These are phyloP conservation scores for Vigna trinervia DNA, from an alignment of 306 rosid species.

Conservation along the genomic window DNA sequence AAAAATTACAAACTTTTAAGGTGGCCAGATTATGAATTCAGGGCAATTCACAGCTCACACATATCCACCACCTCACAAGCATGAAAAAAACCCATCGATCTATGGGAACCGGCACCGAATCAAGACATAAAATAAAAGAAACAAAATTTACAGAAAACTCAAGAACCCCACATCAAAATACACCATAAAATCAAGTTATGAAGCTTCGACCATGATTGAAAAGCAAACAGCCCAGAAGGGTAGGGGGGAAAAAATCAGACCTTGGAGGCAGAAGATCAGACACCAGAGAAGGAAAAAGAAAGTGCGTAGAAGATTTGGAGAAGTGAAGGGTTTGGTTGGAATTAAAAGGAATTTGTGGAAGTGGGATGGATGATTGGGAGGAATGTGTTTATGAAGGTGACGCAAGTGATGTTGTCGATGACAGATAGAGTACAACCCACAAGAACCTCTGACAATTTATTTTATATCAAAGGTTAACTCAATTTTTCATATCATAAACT, in stretches of 20 bases:
- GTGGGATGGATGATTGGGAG: constrained; percentile 18
- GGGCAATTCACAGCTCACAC: not conserved
- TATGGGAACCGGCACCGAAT: not conserved
- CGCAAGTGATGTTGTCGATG: constrained; percentile 35
- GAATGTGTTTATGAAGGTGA: constrained; percentile 34
- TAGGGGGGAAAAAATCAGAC: constrained; percentile 33
- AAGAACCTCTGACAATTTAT: not conserved
- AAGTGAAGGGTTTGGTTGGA: not conserved
- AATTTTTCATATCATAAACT: not conserved
- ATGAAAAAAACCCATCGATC: constrained; percentile 31
- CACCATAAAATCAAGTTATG: not conserved
- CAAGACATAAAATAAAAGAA: not conserved
- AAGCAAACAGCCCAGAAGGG: constrained; percentile 28
- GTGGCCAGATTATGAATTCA: constrained; percentile 1
- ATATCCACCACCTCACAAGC: not conserved
- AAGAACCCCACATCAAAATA: constrained; percentile 32
- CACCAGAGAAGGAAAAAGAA: not conserved
- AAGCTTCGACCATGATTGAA: not conserved
- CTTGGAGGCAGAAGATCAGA: constrained; percentile 25
- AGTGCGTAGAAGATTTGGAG: not conserved
- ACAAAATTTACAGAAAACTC: constrained; percentile 6
- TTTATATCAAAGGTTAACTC: not conserved
- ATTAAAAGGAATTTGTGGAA: not conserved
- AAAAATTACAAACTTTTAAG: not conserved
- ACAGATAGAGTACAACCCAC: constrained; percentile 39